Evolutionary conservation across 2,329 filamentous ascomycete species (phyloP).

Genomic region (Cercospora citrullina): DNA sequence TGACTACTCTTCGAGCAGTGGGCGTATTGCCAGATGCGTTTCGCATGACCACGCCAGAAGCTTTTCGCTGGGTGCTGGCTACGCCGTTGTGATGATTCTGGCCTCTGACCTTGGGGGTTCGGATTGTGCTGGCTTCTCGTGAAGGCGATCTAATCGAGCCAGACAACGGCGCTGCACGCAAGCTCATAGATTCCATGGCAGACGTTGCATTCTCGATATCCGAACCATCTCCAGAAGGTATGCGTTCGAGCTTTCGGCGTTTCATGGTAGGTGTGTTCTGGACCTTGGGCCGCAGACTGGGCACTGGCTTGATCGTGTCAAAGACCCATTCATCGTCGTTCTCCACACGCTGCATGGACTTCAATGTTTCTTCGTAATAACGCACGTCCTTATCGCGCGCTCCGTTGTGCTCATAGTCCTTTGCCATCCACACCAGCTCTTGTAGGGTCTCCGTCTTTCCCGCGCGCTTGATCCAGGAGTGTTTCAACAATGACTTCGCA

Average conservation of each 20-base stretch:
- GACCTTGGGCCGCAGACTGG: conserved; percentile 59
- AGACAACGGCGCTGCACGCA: conserved; percentile 46
- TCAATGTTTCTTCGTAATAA: conserved; percentile 91
- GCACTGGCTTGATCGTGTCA: conserved; percentile 74
- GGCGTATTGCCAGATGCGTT: conserved; percentile 31
- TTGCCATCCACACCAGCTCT: conserved; percentile 79
- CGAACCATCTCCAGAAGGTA: conserved; percentile 44
- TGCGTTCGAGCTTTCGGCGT: conserved; percentile 50
- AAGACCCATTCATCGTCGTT: conserved; percentile 92
- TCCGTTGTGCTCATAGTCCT: conserved; percentile 69
- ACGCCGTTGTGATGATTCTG: conserved; percentile 40
- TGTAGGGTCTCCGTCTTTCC: conserved; percentile 86
- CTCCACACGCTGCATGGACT: conserved; percentile 48
- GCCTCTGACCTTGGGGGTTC: conserved; percentile 37
- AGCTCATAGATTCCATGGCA: conserved; percentile 45
- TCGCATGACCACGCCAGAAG: conserved; percentile 16
- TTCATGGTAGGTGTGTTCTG: conserved; percentile 44
- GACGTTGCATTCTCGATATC: conserved; percentile 41
- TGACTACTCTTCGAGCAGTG: conserved; percentile 36
- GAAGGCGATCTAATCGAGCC: conserved; percentile 28
- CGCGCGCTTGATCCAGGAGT: conserved; percentile 83
- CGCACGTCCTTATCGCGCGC: conserved; percentile 56
- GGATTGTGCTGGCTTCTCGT: conserved; percentile 40
- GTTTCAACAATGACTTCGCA: conserved; percentile 82
- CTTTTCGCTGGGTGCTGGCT: conserved; percentile 43